Evolutionary conservation across 2,329 filamentous ascomycete species (phyloP), one percentile per base, ranked within the genome.

Genomic region (Paracorniculantispora psalliotae): DNA sequence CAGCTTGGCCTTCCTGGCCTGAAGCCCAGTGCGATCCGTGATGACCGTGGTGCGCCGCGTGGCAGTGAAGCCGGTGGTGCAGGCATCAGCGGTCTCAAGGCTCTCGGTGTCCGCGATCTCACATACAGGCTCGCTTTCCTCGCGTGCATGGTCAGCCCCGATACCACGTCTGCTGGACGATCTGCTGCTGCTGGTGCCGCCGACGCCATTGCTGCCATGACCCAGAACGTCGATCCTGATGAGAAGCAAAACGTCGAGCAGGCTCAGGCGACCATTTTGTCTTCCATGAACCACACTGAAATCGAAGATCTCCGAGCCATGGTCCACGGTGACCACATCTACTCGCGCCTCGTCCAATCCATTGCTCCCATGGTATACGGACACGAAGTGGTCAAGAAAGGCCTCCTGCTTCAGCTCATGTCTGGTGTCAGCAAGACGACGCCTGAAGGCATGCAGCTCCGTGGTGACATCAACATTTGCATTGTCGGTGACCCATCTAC

Each of bases 381-480:
- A 15, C 94, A 99, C 71, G 91, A 94, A 62, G 91, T 97, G 59
- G 93, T 99, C 69, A 99, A 99, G 78, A 99, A 99, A 74, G 94
- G 94, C 30, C 79, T 99, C 25, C 82, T 99, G 8, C 81, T 99
- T 44, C 94, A 99, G 73, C 81, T 99, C 49, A 91, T 99, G 83
- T 91, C 92, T n/a, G 94, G 94, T 78, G 91, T 99, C 2, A 86
- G 87, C 75, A 99, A 99, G 73, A 84, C 84, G 23, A 99, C 94
- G 0, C 83, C 91, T 0, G 94, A 99, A 75, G 93, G 91, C 62
- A 96, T 99, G 91, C 86, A 92, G 63, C 82, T 99, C 46, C 87
- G 94, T 82, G 94, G 94, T 65, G 94, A 99, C 70, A 92, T 99
- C 79, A 99, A 99, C 76, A 96, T 99, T 63, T 99, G 94, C 74